Conservation (phyloP, 2,329 filamentous ascomycete species). For the Epichloe gansuensis region DNA sequence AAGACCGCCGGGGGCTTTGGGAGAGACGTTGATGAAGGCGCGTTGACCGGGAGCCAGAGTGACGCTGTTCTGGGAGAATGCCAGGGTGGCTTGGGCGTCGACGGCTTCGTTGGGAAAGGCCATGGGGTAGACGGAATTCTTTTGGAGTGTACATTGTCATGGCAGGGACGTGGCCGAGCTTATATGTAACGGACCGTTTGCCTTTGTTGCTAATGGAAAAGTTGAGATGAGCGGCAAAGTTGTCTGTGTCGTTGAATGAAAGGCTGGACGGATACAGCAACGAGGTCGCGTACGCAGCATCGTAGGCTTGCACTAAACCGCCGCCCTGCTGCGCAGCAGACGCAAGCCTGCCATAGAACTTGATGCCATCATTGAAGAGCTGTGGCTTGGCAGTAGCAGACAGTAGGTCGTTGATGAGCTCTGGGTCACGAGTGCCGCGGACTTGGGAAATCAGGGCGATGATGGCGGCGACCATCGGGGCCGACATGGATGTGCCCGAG, state of each 20-base stretch:
- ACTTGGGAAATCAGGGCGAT: slow-evolving; percentile 39
- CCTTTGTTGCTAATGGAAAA: slow-evolving; percentile 45
- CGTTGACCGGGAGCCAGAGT: slow-evolving; percentile 29
- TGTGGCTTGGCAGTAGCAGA: slow-evolving; percentile 36
- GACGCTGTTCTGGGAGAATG: slow-evolving; percentile 29
- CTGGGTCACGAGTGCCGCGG: slow-evolving; percentile 34
- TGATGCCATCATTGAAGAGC: slow-evolving; percentile 30
- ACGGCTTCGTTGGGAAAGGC: slow-evolving; percentile 33
- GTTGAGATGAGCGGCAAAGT: slow-evolving; percentile 34
- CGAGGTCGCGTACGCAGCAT: slow-evolving; percentile 40
- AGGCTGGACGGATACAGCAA: slow-evolving; percentile 41
- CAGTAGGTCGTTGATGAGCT: slow-evolving; percentile 33
- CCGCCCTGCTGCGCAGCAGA: slow-evolving; percentile 48
- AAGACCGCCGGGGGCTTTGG: slow-evolving; percentile 25
- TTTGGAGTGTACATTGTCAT: slow-evolving; percentile 37
- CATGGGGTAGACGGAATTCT: slow-evolving; percentile 21
- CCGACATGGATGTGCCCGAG: slow-evolving; percentile 49
- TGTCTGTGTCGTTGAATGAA: slow-evolving; percentile 49
- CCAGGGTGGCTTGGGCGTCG: slow-evolving; percentile 26
- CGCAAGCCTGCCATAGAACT: slow-evolving; percentile 27
- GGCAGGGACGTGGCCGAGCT: slow-evolving; percentile 34
- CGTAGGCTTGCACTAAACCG: slow-evolving; percentile 46
- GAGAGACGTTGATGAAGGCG: slow-evolving; percentile 32
- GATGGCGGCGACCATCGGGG: slow-evolving; percentile 40
- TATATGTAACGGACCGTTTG: slow-evolving; percentile 35